Evolutionary conservation across 257 asterid species (phyloP), one percentile per base, ranked within the genome.

Genomic region (Verbascum thapsus): DNA sequence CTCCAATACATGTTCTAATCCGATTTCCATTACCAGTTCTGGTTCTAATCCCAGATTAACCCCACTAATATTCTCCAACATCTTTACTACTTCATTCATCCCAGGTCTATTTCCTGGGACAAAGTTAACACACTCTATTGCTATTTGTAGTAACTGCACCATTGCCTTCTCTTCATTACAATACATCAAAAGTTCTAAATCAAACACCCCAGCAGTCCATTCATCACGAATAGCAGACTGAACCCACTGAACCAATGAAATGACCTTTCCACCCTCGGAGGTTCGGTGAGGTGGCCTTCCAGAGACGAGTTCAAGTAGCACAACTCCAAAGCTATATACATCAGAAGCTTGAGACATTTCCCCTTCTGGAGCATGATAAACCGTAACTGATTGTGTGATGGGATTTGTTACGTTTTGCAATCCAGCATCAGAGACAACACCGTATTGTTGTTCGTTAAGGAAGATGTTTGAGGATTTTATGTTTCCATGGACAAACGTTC

Each of bases 301-400:
- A 8, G 7, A 52, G 9, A 73, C 10, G 15, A 79, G 62, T 34
- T 73, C 75, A 44, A 76, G 59, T 13, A 79, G 63, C 41, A 79
- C 40, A 5, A 76, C 71, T 10, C 85, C 85, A 3, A 72, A 76
- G 63, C 80, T 72, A 51, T 76, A 76, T 4, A 76, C 77, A 58
- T 75, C 85, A 4, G 62, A 52, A 58, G 76, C 72, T 10, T 63
- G 66, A 18, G 79, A 75, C 22, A 66, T 37, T 34, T 53, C 4
- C 19, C 58, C 64, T 48, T 80, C 81, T 0, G 81, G 85, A 10
- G 83, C 81, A 4, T 20, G 52, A 13, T 10, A 43, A 17, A 15
- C 38, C 20, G 17, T 18, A 20, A 16, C 19, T 10, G 42, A 15
- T 52, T 15, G 30, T n/a, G 35, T 39, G 45, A 19, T 4, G 5